Conservation (phyloP, 768 basidiomycete species). For the Rubroboletus pulcherrimus region DNA sequence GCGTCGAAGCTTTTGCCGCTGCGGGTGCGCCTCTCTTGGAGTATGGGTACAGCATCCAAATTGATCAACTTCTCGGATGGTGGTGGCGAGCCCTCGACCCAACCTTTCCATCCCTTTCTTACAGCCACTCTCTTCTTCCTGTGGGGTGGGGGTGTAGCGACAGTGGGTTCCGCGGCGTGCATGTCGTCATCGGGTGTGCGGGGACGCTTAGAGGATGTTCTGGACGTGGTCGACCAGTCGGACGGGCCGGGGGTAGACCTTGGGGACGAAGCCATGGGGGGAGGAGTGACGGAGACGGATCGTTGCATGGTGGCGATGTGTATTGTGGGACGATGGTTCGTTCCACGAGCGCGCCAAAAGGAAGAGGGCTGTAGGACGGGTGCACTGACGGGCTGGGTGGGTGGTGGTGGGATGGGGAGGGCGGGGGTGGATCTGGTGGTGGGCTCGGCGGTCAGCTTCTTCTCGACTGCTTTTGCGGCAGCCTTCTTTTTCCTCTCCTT, state of each 20-base stretch:
- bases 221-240: constrained; percentile 66
- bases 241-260: constrained; percentile 75
- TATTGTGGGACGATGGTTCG: constrained; percentile 50
- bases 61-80: constrained; percentile 81
- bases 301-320: constrained; percentile 67
- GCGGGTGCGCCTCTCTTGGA: constrained; percentile 73
- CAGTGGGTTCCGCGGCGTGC: constrained; percentile 29
- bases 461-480: constrained; percentile 35
- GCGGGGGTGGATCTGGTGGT: constrained; percentile 15
- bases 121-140: constrained; percentile 61
- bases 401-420: constrained; percentile 12
- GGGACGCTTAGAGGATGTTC: constrained; percentile 77
- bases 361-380: constrained; percentile 39
- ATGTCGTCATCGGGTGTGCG: constrained; percentile 68
- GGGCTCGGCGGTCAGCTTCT: constrained; percentile 20
- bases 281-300: constrained; percentile 72
- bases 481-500: constrained; percentile 45
- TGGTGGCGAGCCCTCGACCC: constrained; percentile 82
- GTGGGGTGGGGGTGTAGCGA: constrained; percentile 29
- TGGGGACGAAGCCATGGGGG: constrained; percentile 62
- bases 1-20: constrained; percentile 86
- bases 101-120: constrained; percentile 87
- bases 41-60: constrained; percentile 64
- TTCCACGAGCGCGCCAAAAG: constrained; percentile 59
- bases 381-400: constrained; percentile 27